phyloP scores from a whole-genome alignment of 371 early-diverging fungal genomes.

The Rhizomucor pusillus region DNA sequence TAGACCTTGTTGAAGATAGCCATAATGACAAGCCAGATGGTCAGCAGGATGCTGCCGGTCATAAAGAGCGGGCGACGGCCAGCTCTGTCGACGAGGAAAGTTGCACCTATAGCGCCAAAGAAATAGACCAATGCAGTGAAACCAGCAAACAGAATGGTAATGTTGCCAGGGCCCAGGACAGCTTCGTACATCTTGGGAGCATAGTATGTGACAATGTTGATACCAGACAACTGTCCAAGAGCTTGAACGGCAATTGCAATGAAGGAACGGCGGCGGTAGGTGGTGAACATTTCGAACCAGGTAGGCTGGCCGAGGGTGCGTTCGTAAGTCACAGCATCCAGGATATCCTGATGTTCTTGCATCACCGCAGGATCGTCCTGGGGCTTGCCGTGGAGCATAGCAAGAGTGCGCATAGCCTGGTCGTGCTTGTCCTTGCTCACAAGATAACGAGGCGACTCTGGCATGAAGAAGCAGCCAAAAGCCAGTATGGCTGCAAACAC shows the following conservation, averaged over 20 bases:
- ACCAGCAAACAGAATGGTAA: slow-evolving; percentile 34
- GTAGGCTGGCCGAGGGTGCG: slow-evolving; percentile 59
- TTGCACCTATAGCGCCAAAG: slow-evolving; percentile 27
- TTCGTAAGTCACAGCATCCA: slow-evolving; percentile 64
- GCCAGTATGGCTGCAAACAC: slow-evolving; percentile 47
- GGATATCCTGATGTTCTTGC: slow-evolving; percentile 74
- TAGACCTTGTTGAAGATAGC: slow-evolving; percentile 35
- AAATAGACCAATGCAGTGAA: slow-evolving; percentile 42
- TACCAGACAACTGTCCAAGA: slow-evolving; percentile 61
- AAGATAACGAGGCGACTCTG: slow-evolving; percentile 56
- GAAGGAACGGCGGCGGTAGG: slow-evolving; percentile 49
- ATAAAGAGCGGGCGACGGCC: slow-evolving; percentile 43
- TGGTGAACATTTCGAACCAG: slow-evolving; percentile 69
- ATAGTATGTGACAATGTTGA: slow-evolving; percentile 74
- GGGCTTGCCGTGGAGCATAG: slow-evolving; percentile 63
- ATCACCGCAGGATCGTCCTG: slow-evolving; percentile 50
- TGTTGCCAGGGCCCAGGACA: slow-evolving; percentile 34
- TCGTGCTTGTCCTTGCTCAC: slow-evolving; percentile 34
- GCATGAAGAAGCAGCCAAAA: slow-evolving; percentile 38
- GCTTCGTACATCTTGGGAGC: slow-evolving; percentile 67
- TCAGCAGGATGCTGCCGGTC: slow-evolving; percentile 34
- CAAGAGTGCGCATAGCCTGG: slow-evolving; percentile 66
- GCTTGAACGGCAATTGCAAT: slow-evolving; percentile 70
- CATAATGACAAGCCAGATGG: slow-evolving; percentile 33
- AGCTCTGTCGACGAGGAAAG: slow-evolving; percentile 29